Percentiles rank a stretch among this genome's conserved stretches.
These are phyloP conservation scores for Rhinocladiella mackenziei DNA, from an alignment of 2,329 filamentous ascomycete species.

Conservation along the genomic window DNA sequence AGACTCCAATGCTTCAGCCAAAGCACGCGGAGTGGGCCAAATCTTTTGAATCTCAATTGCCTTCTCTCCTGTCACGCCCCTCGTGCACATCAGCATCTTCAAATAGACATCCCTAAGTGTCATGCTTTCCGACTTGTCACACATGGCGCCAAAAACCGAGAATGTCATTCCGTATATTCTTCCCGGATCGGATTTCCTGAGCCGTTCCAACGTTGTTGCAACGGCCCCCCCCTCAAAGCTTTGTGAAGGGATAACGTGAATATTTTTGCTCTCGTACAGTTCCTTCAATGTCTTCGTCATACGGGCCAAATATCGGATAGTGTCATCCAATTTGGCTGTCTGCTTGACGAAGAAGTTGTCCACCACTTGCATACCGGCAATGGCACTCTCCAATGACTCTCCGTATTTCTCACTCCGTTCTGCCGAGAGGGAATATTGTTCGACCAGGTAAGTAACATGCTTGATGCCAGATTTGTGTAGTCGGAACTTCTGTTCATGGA, in stretches of 20 bases:
- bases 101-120: constrained; percentile 71
- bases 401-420: constrained; percentile 55
- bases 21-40: constrained; percentile 70
- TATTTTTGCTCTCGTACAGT: constrained; percentile 48
- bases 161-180: constrained; percentile 66
- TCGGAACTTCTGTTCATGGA: constrained; percentile 80
- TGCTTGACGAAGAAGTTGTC: constrained; percentile 75
- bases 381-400: constrained; percentile 66
- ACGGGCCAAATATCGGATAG: constrained; percentile 67
- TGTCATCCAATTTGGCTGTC: constrained; percentile 71
- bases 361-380: constrained; percentile 72
- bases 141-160: constrained; percentile 65
- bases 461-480: constrained; percentile 67
- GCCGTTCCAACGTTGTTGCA: constrained; percentile 57
- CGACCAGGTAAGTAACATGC: constrained; percentile 74
- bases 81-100: constrained; percentile 82
- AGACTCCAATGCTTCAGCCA: constrained; percentile 64
- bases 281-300: constrained; percentile 67
- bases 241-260: constrained; percentile 23
- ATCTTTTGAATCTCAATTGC: constrained; percentile 72
- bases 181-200: constrained; percentile 51
- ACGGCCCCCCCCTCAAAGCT: constrained; percentile 57
- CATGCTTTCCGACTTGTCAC: constrained; percentile 70
- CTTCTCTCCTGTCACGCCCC: constrained; percentile 70
- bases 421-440: constrained; percentile 63